phyloP scores from a whole-genome alignment of 352 stramenopile genomes.

The Peronospora belbahrii region DNA sequence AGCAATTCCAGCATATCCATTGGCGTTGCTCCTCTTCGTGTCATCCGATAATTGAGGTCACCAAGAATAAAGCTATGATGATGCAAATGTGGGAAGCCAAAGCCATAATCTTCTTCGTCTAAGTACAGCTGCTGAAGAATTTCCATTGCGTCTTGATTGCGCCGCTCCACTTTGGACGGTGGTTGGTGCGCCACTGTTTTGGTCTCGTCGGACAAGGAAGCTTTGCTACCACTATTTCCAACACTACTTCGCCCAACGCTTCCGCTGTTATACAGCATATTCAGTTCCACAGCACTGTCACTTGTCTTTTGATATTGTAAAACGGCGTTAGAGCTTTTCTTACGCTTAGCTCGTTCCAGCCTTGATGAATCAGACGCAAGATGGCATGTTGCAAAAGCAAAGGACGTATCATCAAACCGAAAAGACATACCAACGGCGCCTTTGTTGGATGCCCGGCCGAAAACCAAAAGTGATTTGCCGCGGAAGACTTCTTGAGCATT shows the following conservation, averaged over 20 bases:
- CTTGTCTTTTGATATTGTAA: conserved; percentile 13
- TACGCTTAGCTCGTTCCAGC: conserved; percentile 31
- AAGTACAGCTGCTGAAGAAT: conserved; percentile 79
- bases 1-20: conserved; percentile 51
- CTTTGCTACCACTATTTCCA: conserved; percentile 15
- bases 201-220: conserved; percentile 4
- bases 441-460: conserved; percentile 84
- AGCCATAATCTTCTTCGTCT: conserved; percentile 77
- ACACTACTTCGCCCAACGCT: conserved; percentile 17
- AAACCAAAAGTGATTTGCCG: conserved; percentile 69
- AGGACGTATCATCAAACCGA: conserved; percentile 81
- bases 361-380: conserved; percentile 75
- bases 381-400: conserved; percentile 85
- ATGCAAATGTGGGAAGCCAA: conserved; percentile 72
- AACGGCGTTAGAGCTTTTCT: conserved; percentile 20
- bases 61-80: conserved; percentile 87
- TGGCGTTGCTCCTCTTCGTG: conserved; percentile 37
- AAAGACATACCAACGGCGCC: conserved; percentile 84
- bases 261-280: conserved; percentile 3
- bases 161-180: conserved; percentile 63
- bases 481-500: conserved; percentile 64
- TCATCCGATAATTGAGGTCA: conserved; percentile 87
- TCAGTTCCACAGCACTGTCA: conserved; percentile 7
- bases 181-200: conserved; percentile 18
- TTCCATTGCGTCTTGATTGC: conserved; percentile 76